A percentile compares a stretch with the other conserved stretches of the same genome.
Conservation (phyloP, 78 protist genomes). For the Pigoraptor vietnamica region DNA sequence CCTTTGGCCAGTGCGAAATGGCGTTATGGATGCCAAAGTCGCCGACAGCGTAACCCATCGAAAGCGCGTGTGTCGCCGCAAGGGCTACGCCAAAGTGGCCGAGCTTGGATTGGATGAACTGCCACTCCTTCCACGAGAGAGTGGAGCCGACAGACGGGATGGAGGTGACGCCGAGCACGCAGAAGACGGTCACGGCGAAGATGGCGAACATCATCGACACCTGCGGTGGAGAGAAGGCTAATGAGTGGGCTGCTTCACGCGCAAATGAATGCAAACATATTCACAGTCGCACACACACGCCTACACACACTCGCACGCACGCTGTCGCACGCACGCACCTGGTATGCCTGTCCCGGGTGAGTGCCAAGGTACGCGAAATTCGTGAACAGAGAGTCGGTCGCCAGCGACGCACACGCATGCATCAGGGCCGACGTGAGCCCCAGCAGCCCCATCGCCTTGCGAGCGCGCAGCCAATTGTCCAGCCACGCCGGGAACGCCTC, state of each 20-base stretch:
- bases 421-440: not conserved
- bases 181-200: not conserved
- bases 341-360: not conserved
- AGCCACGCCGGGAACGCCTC: not conserved
- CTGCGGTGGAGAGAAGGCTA: too few relatives aligned
- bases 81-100: not conserved
- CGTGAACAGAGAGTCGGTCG: not conserved
- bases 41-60: not conserved
- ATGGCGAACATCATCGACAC: not conserved
- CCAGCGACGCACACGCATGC: not conserved
- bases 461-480: not conserved
- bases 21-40: not conserved
- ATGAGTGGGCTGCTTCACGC: too few relatives aligned
- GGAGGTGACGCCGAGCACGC: not conserved
- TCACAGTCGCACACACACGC: not conserved
- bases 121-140: not conserved
- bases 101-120: not conserved
- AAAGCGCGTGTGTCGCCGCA: not conserved
- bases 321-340: not conserved
- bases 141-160: not conserved
- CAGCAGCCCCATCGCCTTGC: not conserved
- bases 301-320: not conserved
- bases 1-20: not conserved
- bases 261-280: too few relatives aligned
- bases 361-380: not conserved